Conservation (phyloP, 2,329 filamentous ascomycete genomes). For the Fusarium palustre region DNA sequence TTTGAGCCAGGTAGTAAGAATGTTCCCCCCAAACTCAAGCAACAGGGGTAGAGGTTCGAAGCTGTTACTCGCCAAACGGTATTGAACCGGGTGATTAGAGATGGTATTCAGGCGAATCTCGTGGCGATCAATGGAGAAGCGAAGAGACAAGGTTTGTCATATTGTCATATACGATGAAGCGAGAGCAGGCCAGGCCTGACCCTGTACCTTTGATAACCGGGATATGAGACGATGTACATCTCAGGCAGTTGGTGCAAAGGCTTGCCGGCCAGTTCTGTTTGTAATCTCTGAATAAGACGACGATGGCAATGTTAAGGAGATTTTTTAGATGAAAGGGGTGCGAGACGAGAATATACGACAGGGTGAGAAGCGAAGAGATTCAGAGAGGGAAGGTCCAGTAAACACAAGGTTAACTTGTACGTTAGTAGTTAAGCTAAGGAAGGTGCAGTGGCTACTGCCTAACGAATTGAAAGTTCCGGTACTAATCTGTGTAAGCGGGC, state of each 20-base stretch:
- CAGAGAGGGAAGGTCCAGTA: conserved; percentile 26
- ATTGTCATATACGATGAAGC: conserved; percentile 32
- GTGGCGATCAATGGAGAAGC: conserved; percentile 36
- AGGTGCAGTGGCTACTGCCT: not conserved
- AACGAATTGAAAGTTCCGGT: conserved; percentile 13
- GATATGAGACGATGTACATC: conserved; percentile 39
- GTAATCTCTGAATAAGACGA: conserved; percentile 9
- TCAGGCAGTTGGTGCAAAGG: conserved; percentile 6
- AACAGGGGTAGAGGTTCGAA: not conserved
- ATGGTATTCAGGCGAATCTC: conserved; percentile 32
- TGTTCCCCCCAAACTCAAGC: conserved; percentile 7
- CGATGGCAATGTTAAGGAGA: conserved; percentile 4
- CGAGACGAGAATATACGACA: conserved; percentile 28
- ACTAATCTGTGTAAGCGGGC: conserved; percentile 30
- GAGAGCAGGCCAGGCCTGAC: conserved; percentile 11
- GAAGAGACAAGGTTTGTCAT: conserved; percentile 36
- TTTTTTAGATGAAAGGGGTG: conserved; percentile 23
- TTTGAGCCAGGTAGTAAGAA: conserved; percentile 29
- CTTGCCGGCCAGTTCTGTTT: conserved; percentile 19
- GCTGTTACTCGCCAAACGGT: not conserved
- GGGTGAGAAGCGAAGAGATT: conserved; percentile 20
- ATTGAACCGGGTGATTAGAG: conserved; percentile 40
- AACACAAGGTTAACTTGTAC: not conserved
- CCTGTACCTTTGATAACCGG: conserved; percentile 27
- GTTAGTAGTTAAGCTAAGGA: not conserved